phyloP scores from a whole-genome alignment of 2,329 filamentous ascomycete genomes.

The Monilinia aucupariae region DNA sequence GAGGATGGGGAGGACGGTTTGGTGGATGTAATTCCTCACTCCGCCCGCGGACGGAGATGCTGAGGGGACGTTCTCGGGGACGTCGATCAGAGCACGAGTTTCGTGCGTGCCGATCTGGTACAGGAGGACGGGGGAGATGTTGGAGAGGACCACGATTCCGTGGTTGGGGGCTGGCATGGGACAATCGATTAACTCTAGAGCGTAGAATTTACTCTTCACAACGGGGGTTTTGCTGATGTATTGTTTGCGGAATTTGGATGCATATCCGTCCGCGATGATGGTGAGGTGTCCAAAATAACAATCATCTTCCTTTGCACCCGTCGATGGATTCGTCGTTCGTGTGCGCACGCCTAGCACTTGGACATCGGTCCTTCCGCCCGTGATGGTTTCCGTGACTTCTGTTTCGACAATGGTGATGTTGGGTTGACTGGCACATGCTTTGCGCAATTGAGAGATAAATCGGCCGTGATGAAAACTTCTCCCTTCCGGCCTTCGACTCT shows the following conservation, averaged over 20 bases:
- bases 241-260: slow-evolving; percentile 82
- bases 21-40: slow-evolving; percentile 75
- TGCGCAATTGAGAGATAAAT: slow-evolving; percentile 78
- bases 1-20: slow-evolving; percentile 72
- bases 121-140: slow-evolving; percentile 73
- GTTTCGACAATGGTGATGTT: slow-evolving; percentile 92
- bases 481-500: slow-evolving; percentile 55
- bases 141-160: slow-evolving; percentile 82
- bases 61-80: slow-evolving; percentile 70
- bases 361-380: slow-evolving; percentile 53
- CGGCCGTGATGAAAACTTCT: slow-evolving; percentile 88
- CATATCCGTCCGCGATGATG: slow-evolving; percentile 86
- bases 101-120: slow-evolving; percentile 97
- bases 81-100: slow-evolving; percentile 83
- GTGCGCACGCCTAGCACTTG: slow-evolving; percentile 81
- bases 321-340: slow-evolving; percentile 54
- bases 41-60: slow-evolving; percentile 72
- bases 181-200: slow-evolving; percentile 84
- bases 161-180: slow-evolving; percentile 67
- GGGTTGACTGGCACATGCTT: slow-evolving; percentile 64
- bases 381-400: slow-evolving; percentile 71
- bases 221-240: slow-evolving; percentile 62
- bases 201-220: slow-evolving; percentile 85
- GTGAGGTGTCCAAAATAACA: slow-evolving; percentile 86
- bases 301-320: slow-evolving; percentile 56